Evolutionary conservation across 495 filamentous ascomycete genomes (phyloP), one percentile per base, ranked within the genome.

Genomic region (Penicillium chermesinum): DNA sequence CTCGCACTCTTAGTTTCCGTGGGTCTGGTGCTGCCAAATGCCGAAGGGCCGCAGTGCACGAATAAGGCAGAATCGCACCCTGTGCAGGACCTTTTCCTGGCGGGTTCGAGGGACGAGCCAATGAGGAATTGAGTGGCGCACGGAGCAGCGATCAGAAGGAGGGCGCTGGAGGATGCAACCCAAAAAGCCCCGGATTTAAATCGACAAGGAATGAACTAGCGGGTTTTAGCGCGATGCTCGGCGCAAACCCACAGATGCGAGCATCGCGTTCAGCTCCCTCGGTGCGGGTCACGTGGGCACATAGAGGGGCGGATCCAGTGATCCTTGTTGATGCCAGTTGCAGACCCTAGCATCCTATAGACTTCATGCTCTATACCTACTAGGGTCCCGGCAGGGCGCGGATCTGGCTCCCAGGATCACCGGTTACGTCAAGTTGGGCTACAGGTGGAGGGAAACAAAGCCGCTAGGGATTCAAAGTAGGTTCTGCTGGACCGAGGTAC

Each of bases 231-330:
- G 25, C 41, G 8, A 32, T 12, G 38, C 16, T n/a, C 15, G 41
- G 41, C 41, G 20, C 22, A 43, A 33, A 32, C 22, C 41, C 41
- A n/a, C n/a, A n/a, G n/a, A n/a, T n/a, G n/a, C 39, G 16, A 22
- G 25, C 7, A 17, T 17, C 35, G 35, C 18, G 35, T 15, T 7
- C 35, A 38, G 14, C 14, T 37, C 2, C 40, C 40, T 43, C 21
- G 41, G 41, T 38, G 21, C 18, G 25, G 22, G 41, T 43, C 41
- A 43, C 41, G 41, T 43, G 38, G 38, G 37, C 21, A 12, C 2
- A 27, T 33, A 43, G 19, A 32, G 22, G 20, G 39, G 41, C 22
- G 41, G 21, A n/a, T n/a, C n/a, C n/a, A n/a, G n/a, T n/a, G n/a
- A n/a, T n/a, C n/a, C n/a, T n/a, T n/a, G n/a, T n/a, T n/a, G n/a